Base-by-base conservation (phyloP, 2,329 filamentous ascomycete genomes). In the Phaeophleospora eucalypticola region DNA sequence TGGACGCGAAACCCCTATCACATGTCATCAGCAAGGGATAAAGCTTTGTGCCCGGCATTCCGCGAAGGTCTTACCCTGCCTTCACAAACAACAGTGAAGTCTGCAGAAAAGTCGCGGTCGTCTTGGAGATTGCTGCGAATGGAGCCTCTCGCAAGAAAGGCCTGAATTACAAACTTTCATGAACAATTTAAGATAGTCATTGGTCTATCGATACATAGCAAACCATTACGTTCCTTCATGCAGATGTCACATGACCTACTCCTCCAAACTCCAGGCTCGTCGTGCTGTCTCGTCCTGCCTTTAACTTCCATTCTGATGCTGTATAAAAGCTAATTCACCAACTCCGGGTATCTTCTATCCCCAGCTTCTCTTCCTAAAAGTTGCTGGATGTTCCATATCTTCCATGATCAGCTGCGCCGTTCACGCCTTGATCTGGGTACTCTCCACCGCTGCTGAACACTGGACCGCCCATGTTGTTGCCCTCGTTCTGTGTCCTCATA, bases 391-490 rank as follows among this genome's bases (percentile, higher is more conserved):
- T 14, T 12, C 24, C 24, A 12, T 6, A 7, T 6, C 12, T 29
- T 29, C 36, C 18, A 16, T 16, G 36, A 4, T 18, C 15, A 6
- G 36, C 36, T 17, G 36, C 16, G 10, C 16, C 29, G 27, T 19
- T 19, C 27, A 14, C 7, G 14, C 32, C 17, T 29, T 29, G 24
- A 33, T 47, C 45, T 4, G 33, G 33, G 17, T 43, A 38, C 4
- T 37, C 12, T 8, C 60, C 57, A 20, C 60, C 60, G 38, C 43
- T 43, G 27, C 38, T 56, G 51, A 63, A 65, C 17, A 64, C 61
- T 9, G 63, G 63, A 2, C 63, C 63, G 14, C 61, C 61, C 29
- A 57, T 52, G 49, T 56, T 51, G 36, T 57, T 62, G 15, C 59
- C 63, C 0, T 36, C 49, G 3, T 39, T 43, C 41, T 64, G 48